Base-by-base conservation (phyloP, 441 rosid species). In the Melianthus villosus region DNA sequence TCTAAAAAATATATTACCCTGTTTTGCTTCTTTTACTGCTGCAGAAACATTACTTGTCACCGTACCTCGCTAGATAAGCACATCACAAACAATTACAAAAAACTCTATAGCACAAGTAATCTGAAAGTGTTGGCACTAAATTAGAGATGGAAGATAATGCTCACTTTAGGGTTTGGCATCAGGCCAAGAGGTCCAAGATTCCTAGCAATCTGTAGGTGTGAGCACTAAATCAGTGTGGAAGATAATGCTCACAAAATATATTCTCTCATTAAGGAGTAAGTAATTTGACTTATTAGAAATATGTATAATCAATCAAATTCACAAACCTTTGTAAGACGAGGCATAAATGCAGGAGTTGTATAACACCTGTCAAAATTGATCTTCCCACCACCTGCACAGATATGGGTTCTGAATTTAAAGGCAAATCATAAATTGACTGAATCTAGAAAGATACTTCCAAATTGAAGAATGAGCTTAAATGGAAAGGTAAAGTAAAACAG, bases 21-120 rank as follows among this genome's bases (percentile, higher is more conserved):
- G 66, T 51, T 79, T 79, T 16, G 86, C 98, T 22, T 79, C 89
- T 59, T 63, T 73, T 33, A 89, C 81, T 38, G 92, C 89, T 48
- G 50, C 75, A 23, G 75, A 30, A 9, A 89, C 71, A 61, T 89
- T 76, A 54, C 64, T 77, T 44, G 81, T 64, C 59, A 89, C 86
- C 36, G 91, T 79, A 46, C 96, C 96, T 77, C 66, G 95, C 98
- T 84, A n/a, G n/a, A n/a, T n/a, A n/a, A n/a, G n/a, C n/a, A 53
- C 65, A 63, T 33, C 34, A 27, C 16, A 4, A 52, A 10, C 36
- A 31, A 13, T 32, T 13, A 31, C 35, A 34, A n/a, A n/a, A n/a
- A n/a, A n/a, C n/a, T n/a, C n/a, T n/a, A 30, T 4, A 16, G 23
- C 34, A 31, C 19, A 40, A 38, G 30, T 27, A 45, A 38, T 3